These are phyloP conservation scores for Sporisorium reilianum DNA, from an alignment of 1,284 basidiomycete genomes.

Conservation along the genomic window DNA sequence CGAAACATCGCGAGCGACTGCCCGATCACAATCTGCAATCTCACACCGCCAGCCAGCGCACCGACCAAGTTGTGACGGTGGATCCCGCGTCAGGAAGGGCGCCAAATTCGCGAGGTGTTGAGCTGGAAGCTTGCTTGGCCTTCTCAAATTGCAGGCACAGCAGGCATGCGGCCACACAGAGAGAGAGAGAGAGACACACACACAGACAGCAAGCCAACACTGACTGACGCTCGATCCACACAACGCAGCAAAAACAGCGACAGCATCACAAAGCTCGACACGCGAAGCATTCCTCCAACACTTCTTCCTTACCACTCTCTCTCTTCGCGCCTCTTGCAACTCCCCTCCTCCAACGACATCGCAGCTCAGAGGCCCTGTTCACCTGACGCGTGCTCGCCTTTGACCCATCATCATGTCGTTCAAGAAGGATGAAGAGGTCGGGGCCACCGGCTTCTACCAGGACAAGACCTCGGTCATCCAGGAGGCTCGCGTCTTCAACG, in stretches of 20 bases:
- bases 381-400: conserved; percentile 3
- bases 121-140: conserved; percentile 39
- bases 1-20: not conserved
- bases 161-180: too few relatives aligned
- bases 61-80: conserved; percentile 31
- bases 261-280: conserved; percentile 10
- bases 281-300: conserved; percentile 14
- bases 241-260: not conserved
- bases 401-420: conserved; percentile 61
- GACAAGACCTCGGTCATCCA: conserved; percentile 73
- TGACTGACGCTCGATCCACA: conserved; percentile 9
- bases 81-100: conserved; percentile 18
- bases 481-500: conserved; percentile 99
- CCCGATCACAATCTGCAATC: conserved; percentile 36
- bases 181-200: conserved; percentile 2
- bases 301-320: not conserved
- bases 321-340: not conserved
- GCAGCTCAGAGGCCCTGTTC: conserved; percentile 8
- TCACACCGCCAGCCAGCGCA: conserved; percentile 25
- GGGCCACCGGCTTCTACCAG: conserved; percentile 65
- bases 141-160: not conserved
- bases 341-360: conserved; percentile 14
- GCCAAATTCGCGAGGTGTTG: conserved; percentile 21
- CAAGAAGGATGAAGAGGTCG: conserved; percentile 69
- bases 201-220: conserved; percentile 2